These are phyloP conservation scores for Platanthera guangdongensis DNA, from an alignment of 106 monocot genomes.

Conservation along the genomic window DNA sequence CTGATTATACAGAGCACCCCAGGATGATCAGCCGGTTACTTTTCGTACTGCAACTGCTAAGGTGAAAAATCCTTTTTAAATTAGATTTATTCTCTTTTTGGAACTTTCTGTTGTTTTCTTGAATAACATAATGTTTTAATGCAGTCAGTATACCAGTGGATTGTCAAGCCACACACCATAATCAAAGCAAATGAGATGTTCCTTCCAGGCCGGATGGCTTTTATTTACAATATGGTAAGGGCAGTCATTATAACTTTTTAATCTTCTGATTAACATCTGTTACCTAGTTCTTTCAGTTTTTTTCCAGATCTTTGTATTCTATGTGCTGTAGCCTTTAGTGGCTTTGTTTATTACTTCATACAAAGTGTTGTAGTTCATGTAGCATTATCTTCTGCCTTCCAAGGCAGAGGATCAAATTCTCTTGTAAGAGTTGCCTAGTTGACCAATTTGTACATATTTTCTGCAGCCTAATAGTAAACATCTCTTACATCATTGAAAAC, in stretches of 20 bases:
- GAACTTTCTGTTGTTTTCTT: background rate
- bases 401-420: too few relatives aligned
- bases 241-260: background rate
- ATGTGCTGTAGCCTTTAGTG: background rate
- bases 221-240: conserved; percentile 85
- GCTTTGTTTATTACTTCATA: too few relatives aligned
- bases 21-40: conserved; percentile 66
- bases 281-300: background rate
- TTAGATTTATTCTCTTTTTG: background rate
- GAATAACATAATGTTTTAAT: background rate
- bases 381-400: too few relatives aligned
- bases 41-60: conserved; percentile 87
- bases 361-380: too few relatives aligned
- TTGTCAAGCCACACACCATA: conserved; percentile 67
- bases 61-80: conserved; percentile 17
- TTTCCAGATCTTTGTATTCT: background rate
- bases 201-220: conserved; percentile 90
- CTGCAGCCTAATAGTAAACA: too few relatives aligned
- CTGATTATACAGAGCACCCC: conserved; percentile 30
- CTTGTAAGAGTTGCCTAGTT: too few relatives aligned
- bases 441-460: too few relatives aligned
- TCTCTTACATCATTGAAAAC: too few relatives aligned
- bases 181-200: conserved; percentile 90
- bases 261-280: background rate
- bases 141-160: conserved; percentile 97